These are phyloP conservation scores for Linum lewisii DNA, from an alignment of 345 rosid genomes.

Conservation along the genomic window DNA sequence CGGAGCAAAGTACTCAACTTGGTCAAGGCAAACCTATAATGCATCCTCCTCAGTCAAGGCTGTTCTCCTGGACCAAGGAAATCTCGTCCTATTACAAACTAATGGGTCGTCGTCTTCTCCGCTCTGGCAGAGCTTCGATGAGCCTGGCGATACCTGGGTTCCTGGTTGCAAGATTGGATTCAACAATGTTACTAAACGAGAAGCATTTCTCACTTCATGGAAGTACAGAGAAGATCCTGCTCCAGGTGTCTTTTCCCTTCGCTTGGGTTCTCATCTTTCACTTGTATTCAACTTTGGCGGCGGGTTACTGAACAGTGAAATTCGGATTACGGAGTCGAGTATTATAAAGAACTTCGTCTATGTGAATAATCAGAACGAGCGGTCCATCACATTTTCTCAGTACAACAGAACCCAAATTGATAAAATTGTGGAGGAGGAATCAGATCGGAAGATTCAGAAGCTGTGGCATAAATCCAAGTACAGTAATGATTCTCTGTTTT, in stretches of 20 bases:
- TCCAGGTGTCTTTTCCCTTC: constrained; percentile 64
- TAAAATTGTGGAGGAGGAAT: background rate
- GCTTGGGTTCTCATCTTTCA: constrained; percentile 35
- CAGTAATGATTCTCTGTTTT: constrained; percentile 7
- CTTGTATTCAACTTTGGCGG: too few relatives aligned
- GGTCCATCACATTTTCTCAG: constrained; percentile 43
- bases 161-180: constrained; percentile 50
- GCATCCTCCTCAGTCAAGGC: constrained; percentile 22
- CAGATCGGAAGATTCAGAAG: background rate
- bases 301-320: too few relatives aligned
- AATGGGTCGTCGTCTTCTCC: constrained; percentile 15
- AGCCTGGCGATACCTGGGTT: constrained; percentile 59
- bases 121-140: constrained; percentile 59
- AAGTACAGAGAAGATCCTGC: constrained; percentile 50
- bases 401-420: background rate
- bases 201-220: constrained; percentile 49
- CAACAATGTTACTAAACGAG: constrained; percentile 27
- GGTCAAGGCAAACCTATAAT: constrained; percentile 48
- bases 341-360: constrained; percentile 44
- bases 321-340: constrained; percentile 57
- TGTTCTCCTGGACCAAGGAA: constrained; percentile 45
- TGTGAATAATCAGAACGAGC: constrained; percentile 29
- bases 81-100: constrained; percentile 37
- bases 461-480: constrained; percentile 12
- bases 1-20: constrained; percentile 23